These are phyloP conservation scores for Bipolaris cookei DNA, from an alignment of 2,329 filamentous ascomycete genomes.

Conservation along the genomic window DNA sequence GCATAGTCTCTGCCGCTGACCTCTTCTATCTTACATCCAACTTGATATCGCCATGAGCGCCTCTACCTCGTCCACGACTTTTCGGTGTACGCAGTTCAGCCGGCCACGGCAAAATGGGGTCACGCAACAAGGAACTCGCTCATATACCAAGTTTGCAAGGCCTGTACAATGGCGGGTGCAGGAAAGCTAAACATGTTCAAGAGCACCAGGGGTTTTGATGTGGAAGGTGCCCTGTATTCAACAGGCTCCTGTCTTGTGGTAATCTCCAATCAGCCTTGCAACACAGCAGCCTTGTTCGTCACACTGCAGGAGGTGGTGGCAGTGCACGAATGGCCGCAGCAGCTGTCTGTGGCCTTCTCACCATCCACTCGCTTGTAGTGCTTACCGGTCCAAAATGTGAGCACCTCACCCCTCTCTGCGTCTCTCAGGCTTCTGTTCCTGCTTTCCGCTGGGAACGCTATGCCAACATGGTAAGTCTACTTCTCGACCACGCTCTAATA, in stretches of 20 bases:
- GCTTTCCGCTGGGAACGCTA: conserved; percentile 7
- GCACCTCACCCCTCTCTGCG: conserved; percentile 14
- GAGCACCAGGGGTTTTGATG: not conserved
- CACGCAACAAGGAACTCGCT: not conserved
- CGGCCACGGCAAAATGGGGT: not conserved
- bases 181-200: not conserved
- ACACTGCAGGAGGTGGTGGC: conserved; percentile 17
- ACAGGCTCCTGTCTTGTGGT: conserved; percentile 3
- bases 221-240: conserved; percentile 1
- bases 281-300: conserved; percentile 15
- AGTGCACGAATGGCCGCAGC: conserved; percentile 20
- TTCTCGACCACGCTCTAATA: not conserved
- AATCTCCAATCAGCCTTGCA: conserved; percentile 11
- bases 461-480: conserved; percentile 29
- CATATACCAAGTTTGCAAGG: not conserved
- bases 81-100: not conserved
- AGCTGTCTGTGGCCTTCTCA: conserved; percentile 1
- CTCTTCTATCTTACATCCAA: too few species aligned
- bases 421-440: conserved; percentile 25
- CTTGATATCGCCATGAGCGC: not conserved
- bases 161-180: not conserved
- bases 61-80: not conserved
- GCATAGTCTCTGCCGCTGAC: not conserved
- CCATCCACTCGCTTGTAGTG: conserved; percentile 25
- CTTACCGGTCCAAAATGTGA: conserved; percentile 26